Percentiles rank a stretch among this genome's conserved stretches.
phyloP scores from a whole-genome alignment of 306 rosid species.

The Acacia confusa region DNA sequence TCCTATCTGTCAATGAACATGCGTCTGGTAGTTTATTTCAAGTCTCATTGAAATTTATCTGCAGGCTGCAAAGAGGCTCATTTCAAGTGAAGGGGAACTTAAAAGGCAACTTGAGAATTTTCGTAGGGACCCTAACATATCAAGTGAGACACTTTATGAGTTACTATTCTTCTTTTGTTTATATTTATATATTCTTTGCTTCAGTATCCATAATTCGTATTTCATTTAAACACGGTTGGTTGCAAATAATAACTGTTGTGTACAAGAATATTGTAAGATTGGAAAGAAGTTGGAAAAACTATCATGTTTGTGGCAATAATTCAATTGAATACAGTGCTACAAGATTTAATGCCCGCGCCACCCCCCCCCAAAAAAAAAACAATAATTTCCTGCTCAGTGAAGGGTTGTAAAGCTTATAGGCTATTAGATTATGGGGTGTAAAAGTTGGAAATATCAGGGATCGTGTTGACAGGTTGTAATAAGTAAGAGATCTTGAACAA shows the following conservation, averaged over 20 bases:
- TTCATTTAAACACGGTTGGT: constrained; percentile 15
- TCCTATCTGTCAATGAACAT: constrained; percentile 4
- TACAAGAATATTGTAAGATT: not conserved
- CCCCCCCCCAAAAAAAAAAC: too few species aligned
- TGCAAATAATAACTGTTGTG: constrained; percentile 16
- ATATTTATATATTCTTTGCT: constrained; percentile 4
- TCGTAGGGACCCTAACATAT: constrained; percentile 63
- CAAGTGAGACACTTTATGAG: constrained; percentile 58
- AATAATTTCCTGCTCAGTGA: not conserved
- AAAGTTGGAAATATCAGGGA: constrained; percentile 15
- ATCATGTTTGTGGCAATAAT: not conserved
- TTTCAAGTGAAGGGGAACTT: constrained; percentile 73
- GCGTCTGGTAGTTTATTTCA: not conserved
- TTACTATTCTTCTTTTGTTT: constrained; percentile 18
- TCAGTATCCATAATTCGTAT: constrained; percentile 4
- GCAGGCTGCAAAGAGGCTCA: constrained; percentile 94
- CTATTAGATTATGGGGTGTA: constrained; percentile 13
- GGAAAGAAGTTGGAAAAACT: not conserved
- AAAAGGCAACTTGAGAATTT: constrained; percentile 72
- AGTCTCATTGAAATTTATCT: constrained; percentile 26
- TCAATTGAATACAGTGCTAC: constrained; percentile 4
- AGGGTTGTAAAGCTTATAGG: not conserved
- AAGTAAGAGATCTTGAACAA: constrained; percentile 9
- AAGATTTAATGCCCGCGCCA: constrained; percentile 1
- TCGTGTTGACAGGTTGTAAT: not conserved